Evolutionary conservation across 208 protist species (phyloP).

Genomic region (Leishmania amazonensis): DNA sequence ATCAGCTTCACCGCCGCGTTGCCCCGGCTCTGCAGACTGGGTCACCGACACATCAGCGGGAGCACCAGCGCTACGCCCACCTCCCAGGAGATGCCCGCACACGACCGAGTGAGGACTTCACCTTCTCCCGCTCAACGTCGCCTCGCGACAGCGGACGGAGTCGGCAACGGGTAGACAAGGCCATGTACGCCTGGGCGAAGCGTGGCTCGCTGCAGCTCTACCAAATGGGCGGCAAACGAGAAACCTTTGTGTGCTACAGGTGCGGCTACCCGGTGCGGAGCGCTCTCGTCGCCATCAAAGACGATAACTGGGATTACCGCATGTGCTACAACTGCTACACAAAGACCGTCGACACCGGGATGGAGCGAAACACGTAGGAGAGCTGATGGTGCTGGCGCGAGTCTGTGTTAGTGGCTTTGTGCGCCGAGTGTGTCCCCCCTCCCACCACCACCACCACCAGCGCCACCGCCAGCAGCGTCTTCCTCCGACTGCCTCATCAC

Average conservation of each 20-base stretch:
- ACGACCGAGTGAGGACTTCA: constrained; percentile 71
- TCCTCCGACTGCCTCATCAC: background rate
- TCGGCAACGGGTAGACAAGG: constrained; percentile 53
- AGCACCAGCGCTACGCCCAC: constrained; percentile 66
- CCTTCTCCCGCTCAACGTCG: constrained; percentile 28
- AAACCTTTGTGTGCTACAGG: constrained; percentile 84
- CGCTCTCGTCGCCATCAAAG: constrained; percentile 75
- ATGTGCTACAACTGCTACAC: constrained; percentile 92
- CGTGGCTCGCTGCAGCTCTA: constrained; percentile 74
- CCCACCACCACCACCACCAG: background rate
- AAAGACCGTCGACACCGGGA: constrained; percentile 47
- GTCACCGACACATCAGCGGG: constrained; percentile 67
- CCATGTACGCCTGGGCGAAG: constrained; percentile 72
- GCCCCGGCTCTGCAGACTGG: constrained; percentile 41
- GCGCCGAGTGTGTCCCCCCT: background rate
- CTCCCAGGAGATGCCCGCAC: constrained; percentile 68
- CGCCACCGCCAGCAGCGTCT: background rate
- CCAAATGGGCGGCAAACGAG: constrained; percentile 70
- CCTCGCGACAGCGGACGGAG: background rate
- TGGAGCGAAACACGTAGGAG: constrained; percentile 68
- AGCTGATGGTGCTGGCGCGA: background rate
- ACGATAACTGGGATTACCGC: constrained; percentile 90
- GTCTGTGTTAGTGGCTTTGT: no score
- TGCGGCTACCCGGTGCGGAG: constrained; percentile 85
- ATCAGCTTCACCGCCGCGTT: constrained; percentile 76